Percentiles rank a stretch among this genome's conserved stretches.
Conservation (phyloP, 805 yeast genomes). For the Candida verbasci region DNA sequence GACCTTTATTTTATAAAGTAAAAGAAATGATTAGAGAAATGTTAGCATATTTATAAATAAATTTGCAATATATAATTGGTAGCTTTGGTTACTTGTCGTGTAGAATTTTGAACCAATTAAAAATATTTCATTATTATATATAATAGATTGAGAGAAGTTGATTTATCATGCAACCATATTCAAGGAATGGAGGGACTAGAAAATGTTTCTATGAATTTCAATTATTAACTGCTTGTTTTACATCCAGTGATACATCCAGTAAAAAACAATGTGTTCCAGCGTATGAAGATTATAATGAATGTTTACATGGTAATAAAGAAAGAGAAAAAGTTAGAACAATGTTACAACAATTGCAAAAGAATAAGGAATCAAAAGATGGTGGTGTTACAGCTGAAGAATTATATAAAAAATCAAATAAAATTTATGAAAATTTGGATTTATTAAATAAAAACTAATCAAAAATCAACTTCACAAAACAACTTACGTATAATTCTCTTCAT, state of each 20-base stretch:
- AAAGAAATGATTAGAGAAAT: conserved; percentile 65
- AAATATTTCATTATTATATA: conserved; percentile 8
- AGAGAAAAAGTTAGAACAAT: conserved; percentile 41
- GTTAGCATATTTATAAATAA: conserved; percentile 66
- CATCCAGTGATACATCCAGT: conserved; percentile 39
- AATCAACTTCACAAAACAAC: not conserved
- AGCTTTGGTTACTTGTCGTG: not conserved
- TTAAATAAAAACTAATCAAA: conserved; percentile 14
- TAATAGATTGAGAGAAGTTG: too few species aligned
- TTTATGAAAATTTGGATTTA: conserved; percentile 42
- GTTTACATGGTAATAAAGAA: conserved; percentile 44
- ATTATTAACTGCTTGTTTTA: conserved; percentile 39
- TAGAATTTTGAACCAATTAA: conserved; percentile 12
- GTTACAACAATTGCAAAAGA: conserved; percentile 44
- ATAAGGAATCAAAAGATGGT: conserved; percentile 36
- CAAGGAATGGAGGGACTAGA: conserved; percentile 46
- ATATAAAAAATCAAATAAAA: conserved; percentile 37
- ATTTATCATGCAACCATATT: conserved; percentile 49
- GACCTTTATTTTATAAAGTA: conserved; percentile 72
- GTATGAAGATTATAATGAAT: conserved; percentile 44
- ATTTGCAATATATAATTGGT: not conserved
- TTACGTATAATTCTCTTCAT: too few species aligned
- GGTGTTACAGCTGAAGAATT: conserved; percentile 42
- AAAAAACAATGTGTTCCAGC: conserved; percentile 40
- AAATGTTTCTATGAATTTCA: conserved; percentile 46